Evolutionary conservation across 1,284 basidiomycete genomes (phyloP), one percentile per base, ranked within the genome.

Genomic region (Puccinia triticina): DNA sequence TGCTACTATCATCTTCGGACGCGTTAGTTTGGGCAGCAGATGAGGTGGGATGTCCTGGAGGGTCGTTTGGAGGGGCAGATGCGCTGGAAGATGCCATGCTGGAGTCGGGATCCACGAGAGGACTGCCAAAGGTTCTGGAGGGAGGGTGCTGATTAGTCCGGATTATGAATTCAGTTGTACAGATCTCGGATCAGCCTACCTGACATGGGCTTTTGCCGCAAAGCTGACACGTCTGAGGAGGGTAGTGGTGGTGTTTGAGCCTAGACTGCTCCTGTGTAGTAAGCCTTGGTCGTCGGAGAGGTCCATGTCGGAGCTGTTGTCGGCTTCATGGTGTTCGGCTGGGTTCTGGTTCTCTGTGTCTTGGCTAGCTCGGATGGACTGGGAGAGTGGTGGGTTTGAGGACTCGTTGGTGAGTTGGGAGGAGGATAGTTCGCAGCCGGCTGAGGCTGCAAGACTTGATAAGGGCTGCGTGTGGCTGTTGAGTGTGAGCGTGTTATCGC

Each of bases 141-240:
- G 26, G 55, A 34, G 21, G 48, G 2, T 16, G 23, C 21, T 29
- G 23, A 23, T 55, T 18, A 32, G 16, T 46, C 14, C 34, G 23
- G 43, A 5, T 21, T 21, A 29, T 32, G 11, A 46, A 10, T 32
- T 34, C 18, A 32, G 32, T 10, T 61, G 11, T 43, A 12, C 40
- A 43, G 32, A 32, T 59, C n/a, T 26, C 23, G 23, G 37, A 26
- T 34, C 0, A 48, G 59, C 37, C 46, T 82, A 82, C 79, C 79
- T 82, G 23, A 82, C 79, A 66, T 74, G 71, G 8, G 79, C 79
- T 40, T 82, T 82, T 57, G 79, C 71, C 12, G 79, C 79, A 82
- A 82, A 82, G 71, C 79, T 82, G 43, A 82, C 79, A 5, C 79
- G 37, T 34, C 79, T 55, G 26, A 74, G 57, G 23, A 73, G n/a